A percentile compares a stretch with the other conserved stretches of the same genome.
Evolutionary conservation across 441 rosid genomes (phyloP).

Genomic region (Jatropha podagrica): DNA sequence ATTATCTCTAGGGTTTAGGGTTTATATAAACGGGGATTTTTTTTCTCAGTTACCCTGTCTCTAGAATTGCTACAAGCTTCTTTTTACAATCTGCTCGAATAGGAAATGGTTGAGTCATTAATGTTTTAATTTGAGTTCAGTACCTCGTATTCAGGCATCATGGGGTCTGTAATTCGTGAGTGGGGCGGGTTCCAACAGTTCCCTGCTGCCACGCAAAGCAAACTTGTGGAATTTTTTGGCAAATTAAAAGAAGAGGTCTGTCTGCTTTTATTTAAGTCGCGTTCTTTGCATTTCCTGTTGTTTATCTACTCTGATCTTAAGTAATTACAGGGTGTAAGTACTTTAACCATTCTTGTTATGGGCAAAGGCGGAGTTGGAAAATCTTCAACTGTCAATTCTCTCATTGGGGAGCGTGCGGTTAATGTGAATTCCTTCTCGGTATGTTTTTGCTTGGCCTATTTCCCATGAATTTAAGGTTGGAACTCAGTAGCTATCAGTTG

Average conservation of each 20-base stretch:
- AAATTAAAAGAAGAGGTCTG: constrained; percentile 82
- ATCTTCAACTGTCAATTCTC: constrained; percentile 94
- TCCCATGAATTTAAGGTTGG: not conserved
- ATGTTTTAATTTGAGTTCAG: not conserved
- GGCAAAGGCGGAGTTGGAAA: constrained; percentile 99
- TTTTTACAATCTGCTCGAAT: not conserved
- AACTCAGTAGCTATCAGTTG: not conserved
- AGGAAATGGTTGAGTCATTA: not conserved
- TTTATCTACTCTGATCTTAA: not conserved
- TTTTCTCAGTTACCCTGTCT: not conserved
- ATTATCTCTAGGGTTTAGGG: constrained; percentile 29
- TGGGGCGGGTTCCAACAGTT: constrained; percentile 91
- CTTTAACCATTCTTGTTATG: constrained; percentile 87
- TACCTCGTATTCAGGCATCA: constrained; percentile 15
- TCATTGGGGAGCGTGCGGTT: constrained; percentile 85
- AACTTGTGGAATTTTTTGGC: constrained; percentile 65
- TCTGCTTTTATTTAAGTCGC: not conserved
- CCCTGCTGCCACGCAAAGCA: constrained; percentile 78
- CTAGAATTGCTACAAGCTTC: not conserved
- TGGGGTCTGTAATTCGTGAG: constrained; percentile 71
- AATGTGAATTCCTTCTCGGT: constrained; percentile 90
- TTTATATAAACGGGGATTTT: not conserved
- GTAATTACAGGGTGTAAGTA: constrained; percentile 58
- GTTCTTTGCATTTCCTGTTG: not conserved
- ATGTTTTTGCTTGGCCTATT: constrained; percentile 14